Conservation (phyloP, 371 early-diverging fungal species). For the Fennellomyces sp. region DNA sequence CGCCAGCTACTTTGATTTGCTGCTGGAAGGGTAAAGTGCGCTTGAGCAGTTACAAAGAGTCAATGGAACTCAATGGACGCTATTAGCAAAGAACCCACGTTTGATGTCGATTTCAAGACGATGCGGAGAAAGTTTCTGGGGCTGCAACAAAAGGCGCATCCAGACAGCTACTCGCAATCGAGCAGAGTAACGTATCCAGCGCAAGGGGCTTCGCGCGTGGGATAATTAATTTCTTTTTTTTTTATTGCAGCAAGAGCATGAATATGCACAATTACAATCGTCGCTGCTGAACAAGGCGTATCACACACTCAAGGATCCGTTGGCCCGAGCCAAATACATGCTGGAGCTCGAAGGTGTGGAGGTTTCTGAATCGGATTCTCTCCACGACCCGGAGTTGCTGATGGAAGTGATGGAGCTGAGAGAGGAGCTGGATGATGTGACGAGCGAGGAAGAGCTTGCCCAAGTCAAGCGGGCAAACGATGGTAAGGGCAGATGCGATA, state of each 20-base stretch:
- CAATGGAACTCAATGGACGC: not conserved
- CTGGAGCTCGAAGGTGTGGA: conserved; percentile 61
- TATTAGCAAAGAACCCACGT: conserved; percentile 52
- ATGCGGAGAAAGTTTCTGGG: conserved; percentile 69
- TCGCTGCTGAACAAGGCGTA: conserved; percentile 88
- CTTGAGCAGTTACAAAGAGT: not conserved
- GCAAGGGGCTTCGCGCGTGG: conserved; percentile 33
- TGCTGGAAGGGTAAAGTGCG: conserved; percentile 37
- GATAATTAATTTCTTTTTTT: not conserved
- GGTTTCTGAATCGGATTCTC: conserved; percentile 70
- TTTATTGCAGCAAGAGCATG: conserved; percentile 62
- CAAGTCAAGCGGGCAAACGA: conserved; percentile 23
- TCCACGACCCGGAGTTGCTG: conserved; percentile 73
- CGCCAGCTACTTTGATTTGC: conserved; percentile 68
- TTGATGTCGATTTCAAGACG: conserved; percentile 68
- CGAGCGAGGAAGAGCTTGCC: conserved; percentile 16
- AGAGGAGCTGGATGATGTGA: conserved; percentile 50
- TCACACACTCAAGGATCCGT: conserved; percentile 76
- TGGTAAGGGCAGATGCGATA: conserved; percentile 12
- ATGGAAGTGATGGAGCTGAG: conserved; percentile 79
- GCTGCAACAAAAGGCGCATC: conserved; percentile 86
- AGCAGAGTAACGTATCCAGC: too few relatives aligned
- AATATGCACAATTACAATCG: conserved; percentile 79
- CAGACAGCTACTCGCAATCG: conserved; percentile 80
- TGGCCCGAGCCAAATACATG: conserved; percentile 82